These are phyloP conservation scores for Exobasidium cylindrosporum DNA, from an alignment of 1,284 basidiomycete species.

Conservation along the genomic window DNA sequence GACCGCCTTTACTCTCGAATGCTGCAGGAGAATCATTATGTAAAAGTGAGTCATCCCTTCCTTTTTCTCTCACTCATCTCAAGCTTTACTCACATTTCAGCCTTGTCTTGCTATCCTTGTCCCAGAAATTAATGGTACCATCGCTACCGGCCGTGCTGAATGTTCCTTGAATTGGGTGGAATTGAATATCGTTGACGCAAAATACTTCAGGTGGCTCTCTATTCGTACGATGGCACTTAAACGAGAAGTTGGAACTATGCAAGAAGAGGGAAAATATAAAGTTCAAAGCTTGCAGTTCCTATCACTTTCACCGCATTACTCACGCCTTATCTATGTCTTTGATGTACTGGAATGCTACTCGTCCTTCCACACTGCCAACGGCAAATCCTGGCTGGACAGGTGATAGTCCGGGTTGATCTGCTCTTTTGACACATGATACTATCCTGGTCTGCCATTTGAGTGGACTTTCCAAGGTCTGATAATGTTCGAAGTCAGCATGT, in stretches of 20 bases:
- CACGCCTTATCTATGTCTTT: conserved; percentile 22
- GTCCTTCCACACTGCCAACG: conserved; percentile 88
- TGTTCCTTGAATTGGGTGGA: conserved; percentile 88
- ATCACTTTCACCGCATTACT: neutral
- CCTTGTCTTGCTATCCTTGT: conserved; percentile 81
- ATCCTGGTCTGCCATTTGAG: conserved; percentile 89
- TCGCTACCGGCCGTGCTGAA: conserved; percentile 83
- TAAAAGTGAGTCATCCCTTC: conserved; percentile 2
- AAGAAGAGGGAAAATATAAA: too few species aligned
- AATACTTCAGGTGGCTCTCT: conserved; percentile 67
- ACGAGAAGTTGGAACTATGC: conserved; percentile 57
- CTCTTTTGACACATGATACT: conserved; percentile 78
- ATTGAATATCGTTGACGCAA: conserved; percentile 85
- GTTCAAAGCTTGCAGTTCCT: neutral
- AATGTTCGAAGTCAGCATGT: neutral
- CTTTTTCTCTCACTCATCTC: neutral
- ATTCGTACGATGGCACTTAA: conserved; percentile 79
- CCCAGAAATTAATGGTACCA: conserved; percentile 62
- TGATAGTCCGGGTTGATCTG: conserved; percentile 56
- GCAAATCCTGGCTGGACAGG: conserved; percentile 59
- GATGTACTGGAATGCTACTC: conserved; percentile 89
- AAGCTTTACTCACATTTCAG: conserved; percentile 76
- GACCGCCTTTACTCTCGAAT: conserved; percentile 49
- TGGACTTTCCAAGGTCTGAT: conserved; percentile 29
- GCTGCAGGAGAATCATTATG: conserved; percentile 15